Conservation (phyloP, 805 yeast species). For the Suhomyces pyralidae region DNA sequence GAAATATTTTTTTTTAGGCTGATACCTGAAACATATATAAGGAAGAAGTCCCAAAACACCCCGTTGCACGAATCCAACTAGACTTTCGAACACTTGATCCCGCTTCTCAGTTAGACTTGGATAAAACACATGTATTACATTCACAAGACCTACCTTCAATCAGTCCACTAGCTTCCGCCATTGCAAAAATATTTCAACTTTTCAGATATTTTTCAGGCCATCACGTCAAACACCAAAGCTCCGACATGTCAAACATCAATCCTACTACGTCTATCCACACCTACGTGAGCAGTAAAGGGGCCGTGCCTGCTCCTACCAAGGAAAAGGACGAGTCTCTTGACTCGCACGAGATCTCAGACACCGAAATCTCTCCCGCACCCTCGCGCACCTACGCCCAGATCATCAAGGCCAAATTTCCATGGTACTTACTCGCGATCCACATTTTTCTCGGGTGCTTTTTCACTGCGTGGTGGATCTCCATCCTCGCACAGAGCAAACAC, state of each 20-base stretch:
- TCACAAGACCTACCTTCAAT: constrained; percentile 1
- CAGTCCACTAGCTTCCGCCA: neutral
- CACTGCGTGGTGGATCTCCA: constrained; percentile 48
- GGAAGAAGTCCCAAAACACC: neutral
- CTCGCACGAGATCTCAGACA: neutral
- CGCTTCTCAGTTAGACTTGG: neutral
- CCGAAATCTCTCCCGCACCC: neutral
- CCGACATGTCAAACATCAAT: too few species aligned
- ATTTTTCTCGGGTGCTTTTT: constrained; percentile 21
- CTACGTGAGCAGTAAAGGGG: neutral
- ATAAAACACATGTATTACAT: neutral
- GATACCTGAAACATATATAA: neutral
- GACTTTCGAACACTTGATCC: neutral
- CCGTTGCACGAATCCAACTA: neutral
- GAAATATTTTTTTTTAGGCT: neutral
- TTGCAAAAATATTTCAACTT: neutral
- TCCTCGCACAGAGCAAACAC: constrained; percentile 47
- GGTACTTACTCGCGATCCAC: constrained; percentile 12
- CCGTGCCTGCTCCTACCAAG: neutral
- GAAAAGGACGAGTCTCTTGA: neutral
- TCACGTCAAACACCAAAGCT: too few species aligned
- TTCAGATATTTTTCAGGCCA: too few species aligned
- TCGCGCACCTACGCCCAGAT: constrained; percentile 1
- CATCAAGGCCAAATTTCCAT: constrained; percentile 10
- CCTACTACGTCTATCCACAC: neutral